Conservation (phyloP, 768 basidiomycete species). For the Termitomyces sp. region DNA sequence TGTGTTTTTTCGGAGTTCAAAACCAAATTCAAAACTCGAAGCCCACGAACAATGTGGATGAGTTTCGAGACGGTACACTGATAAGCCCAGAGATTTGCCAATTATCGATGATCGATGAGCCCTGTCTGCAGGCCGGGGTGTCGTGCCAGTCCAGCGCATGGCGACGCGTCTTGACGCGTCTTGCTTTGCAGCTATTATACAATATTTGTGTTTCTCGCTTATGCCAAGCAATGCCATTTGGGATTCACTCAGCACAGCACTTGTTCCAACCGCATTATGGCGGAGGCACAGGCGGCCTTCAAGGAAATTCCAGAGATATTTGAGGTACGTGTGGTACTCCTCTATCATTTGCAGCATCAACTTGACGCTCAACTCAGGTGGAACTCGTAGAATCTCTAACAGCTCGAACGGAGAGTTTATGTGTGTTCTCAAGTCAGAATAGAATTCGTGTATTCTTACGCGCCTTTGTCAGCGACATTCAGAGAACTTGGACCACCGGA, state of each 20-base stretch:
- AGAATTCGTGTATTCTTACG: conserved; percentile 14
- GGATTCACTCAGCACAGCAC: not conserved
- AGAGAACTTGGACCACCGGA: conserved; percentile 97
- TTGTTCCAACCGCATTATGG: conserved; percentile 30
- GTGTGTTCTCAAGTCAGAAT: conserved; percentile 43
- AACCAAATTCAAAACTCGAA: no score
- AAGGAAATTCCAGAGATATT: conserved; percentile 97
- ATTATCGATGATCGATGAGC: no score
- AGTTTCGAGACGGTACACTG: no score
- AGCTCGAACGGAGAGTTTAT: conserved; percentile 87
- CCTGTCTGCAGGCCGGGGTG: no score
- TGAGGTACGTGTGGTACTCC: conserved; percentile 54
- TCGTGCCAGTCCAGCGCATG: no score
- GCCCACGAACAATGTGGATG: no score
- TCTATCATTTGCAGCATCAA: not conserved
- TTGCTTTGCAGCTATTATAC: not conserved
- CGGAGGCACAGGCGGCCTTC: conserved; percentile 66
- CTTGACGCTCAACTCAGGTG: conserved; percentile 42
- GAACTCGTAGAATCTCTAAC: conserved; percentile 88
- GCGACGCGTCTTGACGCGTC: not conserved
- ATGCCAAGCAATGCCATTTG: conserved; percentile 6
- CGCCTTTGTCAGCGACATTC: conserved; percentile 70
- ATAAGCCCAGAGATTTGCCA: no score
- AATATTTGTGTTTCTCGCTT: not conserved
- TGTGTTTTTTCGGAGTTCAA: no score